Base-by-base conservation (phyloP, 164 flowering plant genomes). In the Macadamia tetraphylla region DNA sequence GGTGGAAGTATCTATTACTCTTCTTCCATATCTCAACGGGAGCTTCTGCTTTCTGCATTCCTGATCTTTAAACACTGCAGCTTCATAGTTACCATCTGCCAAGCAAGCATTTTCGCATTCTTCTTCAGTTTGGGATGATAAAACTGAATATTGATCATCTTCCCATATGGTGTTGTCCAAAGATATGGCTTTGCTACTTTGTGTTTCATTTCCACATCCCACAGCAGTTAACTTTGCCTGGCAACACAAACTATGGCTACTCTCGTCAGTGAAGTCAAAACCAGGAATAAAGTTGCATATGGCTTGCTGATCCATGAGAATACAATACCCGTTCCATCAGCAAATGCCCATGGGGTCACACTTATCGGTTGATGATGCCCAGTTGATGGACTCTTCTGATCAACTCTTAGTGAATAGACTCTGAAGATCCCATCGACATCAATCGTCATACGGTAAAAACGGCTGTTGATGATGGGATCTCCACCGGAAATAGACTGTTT, bases 351-450 rank as follows among this genome's bases (percentile, higher is more conserved):
- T 69, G 2, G 67, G 53, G 15, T 40, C 64, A 14, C 75, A 68
- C 55, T 10, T 29, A 48, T 70, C 10, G 3, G 1, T 40, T 4
- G 58, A 1, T 3, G 72, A 35, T 18, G 46, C 9, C 70, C 67
- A 69, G 30, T 51, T n/a, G 1, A 59, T 29, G 9, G 43, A 40
- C 53, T 53, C 29, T 29, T 55, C 6, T 14, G 14, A 7, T 3
- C 29, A 56, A 42, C 18, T 29, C 42, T 32, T 60, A 6, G 23
- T 23, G 72, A 70, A 31, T 70, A 70, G 29, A 70, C 1, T 40
- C 62, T 44, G 23, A 70, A 64, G 63, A 70, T 30, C 29, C 73
- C 73, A 58, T 70, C 67, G 4, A 29, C 60, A 56, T 70, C 73
- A 2, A 70, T n/a, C 2, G 67, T 70, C 63, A 57, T 8, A 4